A percentile compares a stretch with the other conserved stretches of the same genome.
Conservation (phyloP, 148 eudicot species). For the Rhododendron mucronatum region DNA sequence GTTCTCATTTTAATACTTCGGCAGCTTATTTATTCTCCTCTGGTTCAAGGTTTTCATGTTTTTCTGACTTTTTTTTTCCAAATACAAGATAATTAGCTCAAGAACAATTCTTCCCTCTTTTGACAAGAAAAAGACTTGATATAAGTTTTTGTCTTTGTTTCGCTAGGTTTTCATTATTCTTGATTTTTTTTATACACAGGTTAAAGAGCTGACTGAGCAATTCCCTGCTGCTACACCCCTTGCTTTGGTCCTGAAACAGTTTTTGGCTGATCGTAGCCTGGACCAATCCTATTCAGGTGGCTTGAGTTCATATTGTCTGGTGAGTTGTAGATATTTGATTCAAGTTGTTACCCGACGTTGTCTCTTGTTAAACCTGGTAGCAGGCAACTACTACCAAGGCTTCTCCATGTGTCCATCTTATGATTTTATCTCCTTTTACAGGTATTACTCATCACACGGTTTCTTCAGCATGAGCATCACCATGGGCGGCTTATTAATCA, state of each 20-base stretch:
- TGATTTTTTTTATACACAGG: slow-evolving; percentile 38
- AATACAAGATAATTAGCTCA: not conserved
- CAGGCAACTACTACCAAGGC: not conserved
- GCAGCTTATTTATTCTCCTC: not conserved
- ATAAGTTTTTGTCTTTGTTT: slow-evolving; percentile 9
- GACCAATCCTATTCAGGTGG: slow-evolving; percentile 98
- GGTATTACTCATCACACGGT: slow-evolving; percentile 86
- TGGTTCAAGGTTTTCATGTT: not conserved
- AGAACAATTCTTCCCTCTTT: not conserved
- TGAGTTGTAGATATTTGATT: slow-evolving; percentile 23
- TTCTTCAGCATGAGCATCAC: slow-evolving; percentile 98
- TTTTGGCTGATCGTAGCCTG: slow-evolving; percentile 92
- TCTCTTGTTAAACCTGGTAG: not conserved
- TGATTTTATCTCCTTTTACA: slow-evolving; percentile 22
- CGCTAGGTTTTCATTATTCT: not conserved
- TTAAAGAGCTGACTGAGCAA: slow-evolving; percentile 83
- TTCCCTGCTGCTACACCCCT: slow-evolving; percentile 93
- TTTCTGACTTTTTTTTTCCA: no score
- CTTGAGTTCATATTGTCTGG: slow-evolving; percentile 96
- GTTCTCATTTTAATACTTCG: not conserved
- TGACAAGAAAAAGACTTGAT: not conserved
- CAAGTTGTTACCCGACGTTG: not conserved
- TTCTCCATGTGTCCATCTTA: not conserved
- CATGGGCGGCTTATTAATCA: slow-evolving; percentile 82
- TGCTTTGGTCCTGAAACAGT: slow-evolving; percentile 89